These are phyloP conservation scores for Penicillium griseofulvum DNA, from an alignment of 2,329 filamentous ascomycete species.

Conservation along the genomic window DNA sequence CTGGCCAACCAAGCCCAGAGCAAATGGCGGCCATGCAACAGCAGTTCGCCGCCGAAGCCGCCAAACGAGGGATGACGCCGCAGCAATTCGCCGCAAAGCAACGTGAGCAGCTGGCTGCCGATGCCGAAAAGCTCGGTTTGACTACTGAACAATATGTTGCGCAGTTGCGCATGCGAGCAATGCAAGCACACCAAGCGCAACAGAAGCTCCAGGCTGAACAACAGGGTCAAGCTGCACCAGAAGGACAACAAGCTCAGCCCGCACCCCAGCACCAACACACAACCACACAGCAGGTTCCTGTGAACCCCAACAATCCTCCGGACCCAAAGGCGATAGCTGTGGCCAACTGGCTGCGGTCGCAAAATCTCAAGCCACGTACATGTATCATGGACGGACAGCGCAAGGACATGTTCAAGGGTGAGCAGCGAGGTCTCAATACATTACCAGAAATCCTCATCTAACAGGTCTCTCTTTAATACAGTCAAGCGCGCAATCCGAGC, in stretches of 20 bases:
- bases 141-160: conserved; percentile 52
- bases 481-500: conserved; percentile 95
- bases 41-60: conserved; percentile 76
- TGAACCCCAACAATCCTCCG: conserved; percentile 59
- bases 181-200: conserved; percentile 44
- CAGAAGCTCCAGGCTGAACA: conserved; percentile 36
- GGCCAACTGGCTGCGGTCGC: conserved; percentile 78
- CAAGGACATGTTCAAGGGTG: conserved; percentile 97
- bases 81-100: conserved; percentile 73
- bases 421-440: not conserved
- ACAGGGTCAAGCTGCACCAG: conserved; percentile 35
- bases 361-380: conserved; percentile 84
- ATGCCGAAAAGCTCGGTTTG: conserved; percentile 52
- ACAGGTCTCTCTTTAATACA: conserved; percentile 34
- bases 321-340: conserved; percentile 86
- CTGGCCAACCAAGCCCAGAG: conserved; percentile 65
- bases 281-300: conserved; percentile 47
- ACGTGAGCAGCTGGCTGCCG: conserved; percentile 45
- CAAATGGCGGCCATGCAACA: conserved; percentile 82
- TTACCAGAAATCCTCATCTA: not conserved
- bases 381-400: conserved; percentile 93
- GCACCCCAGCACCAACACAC: conserved; percentile 32
- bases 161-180: conserved; percentile 47
- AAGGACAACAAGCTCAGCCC: conserved; percentile 36
- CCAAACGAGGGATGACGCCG: conserved; percentile 79